Percentiles rank a stretch among this genome's conserved stretches.
Conservation (phyloP, 805 yeast species). For the Sungouiella thailandica region DNA sequence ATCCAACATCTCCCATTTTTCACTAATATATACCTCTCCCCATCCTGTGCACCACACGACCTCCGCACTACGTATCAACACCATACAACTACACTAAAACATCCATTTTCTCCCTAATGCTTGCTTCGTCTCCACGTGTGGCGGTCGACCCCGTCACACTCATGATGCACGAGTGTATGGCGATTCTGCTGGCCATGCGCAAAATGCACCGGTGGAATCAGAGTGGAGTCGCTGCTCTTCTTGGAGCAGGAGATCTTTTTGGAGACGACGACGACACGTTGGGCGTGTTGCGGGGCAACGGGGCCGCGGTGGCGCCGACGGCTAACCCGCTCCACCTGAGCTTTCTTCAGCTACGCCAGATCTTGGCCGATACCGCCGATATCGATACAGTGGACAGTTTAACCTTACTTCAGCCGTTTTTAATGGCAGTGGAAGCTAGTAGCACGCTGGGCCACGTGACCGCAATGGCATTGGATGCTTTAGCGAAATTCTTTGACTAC, state of each 20-base stretch:
- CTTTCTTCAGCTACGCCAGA: slow-evolving; percentile 71
- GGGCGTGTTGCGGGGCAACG: slow-evolving; percentile 26
- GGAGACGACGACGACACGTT: slow-evolving; percentile 40
- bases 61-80: too few species aligned
- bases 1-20: too few species aligned
- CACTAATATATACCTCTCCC: too few species aligned
- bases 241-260: slow-evolving; percentile 59
- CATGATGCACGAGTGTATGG: slow-evolving; percentile 83
- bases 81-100: too few species aligned
- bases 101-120: too few species aligned
- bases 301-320: slow-evolving; percentile 10
- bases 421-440: slow-evolving; percentile 77
- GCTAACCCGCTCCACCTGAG: slow-evolving; percentile 67
- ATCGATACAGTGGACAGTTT: slow-evolving; percentile 60
- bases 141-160: slow-evolving; percentile 76
- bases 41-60: too few species aligned
- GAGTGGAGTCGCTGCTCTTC: slow-evolving; percentile 77
- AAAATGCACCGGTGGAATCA: slow-evolving; percentile 63
- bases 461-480: slow-evolving; percentile 68
- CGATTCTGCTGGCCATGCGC: slow-evolving; percentile 84
- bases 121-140: too few species aligned
- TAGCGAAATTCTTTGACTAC: slow-evolving; percentile 68
- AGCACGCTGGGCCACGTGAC: slow-evolving; percentile 85
- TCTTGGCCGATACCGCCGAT: slow-evolving; percentile 50
- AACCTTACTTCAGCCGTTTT: slow-evolving; percentile 80